Evolutionary conservation across 441 rosid genomes (phyloP).

Genomic region (Pelargonium fulgidum): DNA sequence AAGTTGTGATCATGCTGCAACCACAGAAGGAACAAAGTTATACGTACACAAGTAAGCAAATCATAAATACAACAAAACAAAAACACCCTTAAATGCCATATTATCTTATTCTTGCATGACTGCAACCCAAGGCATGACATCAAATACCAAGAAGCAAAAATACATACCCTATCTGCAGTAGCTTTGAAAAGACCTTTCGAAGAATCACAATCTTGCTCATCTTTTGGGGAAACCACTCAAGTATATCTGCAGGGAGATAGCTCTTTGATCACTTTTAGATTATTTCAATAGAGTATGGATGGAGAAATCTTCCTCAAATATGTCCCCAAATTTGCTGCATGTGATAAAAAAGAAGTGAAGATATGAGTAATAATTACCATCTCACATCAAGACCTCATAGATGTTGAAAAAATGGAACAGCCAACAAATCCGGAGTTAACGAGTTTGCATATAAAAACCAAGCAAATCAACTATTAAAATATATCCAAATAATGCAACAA

Average conservation of each 20-base stretch:
- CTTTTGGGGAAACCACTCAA: slow-evolving; percentile 70
- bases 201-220: slow-evolving; percentile 79
- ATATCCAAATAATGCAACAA: not conserved
- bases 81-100: not conserved
- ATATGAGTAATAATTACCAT: not conserved
- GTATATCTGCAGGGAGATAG: slow-evolving; percentile 78
- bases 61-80: not conserved
- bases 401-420: not conserved
- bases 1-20: not conserved
- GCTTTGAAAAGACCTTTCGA: slow-evolving; percentile 85
- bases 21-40: not conserved
- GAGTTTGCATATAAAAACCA: not conserved
- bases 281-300: slow-evolving; percentile 58
- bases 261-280: slow-evolving; percentile 64
- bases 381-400: not conserved
- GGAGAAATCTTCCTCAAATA: slow-evolving; percentile 91
- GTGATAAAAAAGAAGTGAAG: slow-evolving; percentile 11
- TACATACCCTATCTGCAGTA: slow-evolving; percentile 58
- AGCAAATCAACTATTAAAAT: not conserved
- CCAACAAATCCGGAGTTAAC: not conserved
- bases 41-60: not conserved
- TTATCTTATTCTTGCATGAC: not conserved
- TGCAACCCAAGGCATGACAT: not conserved
- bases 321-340: slow-evolving; percentile 81
- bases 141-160: not conserved